These are phyloP conservation scores for Peronospora belbahrii DNA, from an alignment of 352 stramenopile genomes.

Conservation along the genomic window DNA sequence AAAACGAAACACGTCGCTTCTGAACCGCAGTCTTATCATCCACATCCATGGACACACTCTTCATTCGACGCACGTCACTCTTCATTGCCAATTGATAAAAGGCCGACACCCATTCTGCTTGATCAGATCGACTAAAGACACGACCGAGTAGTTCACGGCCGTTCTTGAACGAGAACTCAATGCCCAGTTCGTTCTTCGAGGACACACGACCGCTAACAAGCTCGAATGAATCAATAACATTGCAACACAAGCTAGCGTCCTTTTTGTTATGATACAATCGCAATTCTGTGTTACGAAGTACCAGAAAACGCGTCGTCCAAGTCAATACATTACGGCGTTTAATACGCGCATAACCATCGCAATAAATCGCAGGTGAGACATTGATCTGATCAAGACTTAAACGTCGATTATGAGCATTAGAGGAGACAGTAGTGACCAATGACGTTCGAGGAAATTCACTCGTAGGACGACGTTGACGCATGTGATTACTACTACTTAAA, in stretches of 20 bases:
- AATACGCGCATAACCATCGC: constrained; percentile 54
- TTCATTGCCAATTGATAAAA: constrained; percentile 51
- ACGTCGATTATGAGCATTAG: constrained; percentile 13
- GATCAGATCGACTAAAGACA: constrained; percentile 46
- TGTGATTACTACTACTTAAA: neutral
- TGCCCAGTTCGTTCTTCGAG: constrained; percentile 33
- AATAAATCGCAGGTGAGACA: constrained; percentile 20
- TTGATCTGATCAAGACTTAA: constrained; percentile 22
- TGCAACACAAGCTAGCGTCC: constrained; percentile 35
- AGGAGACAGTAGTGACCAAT: neutral
- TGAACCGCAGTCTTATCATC: constrained; percentile 20
- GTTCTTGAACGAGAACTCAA: constrained; percentile 42
- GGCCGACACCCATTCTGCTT: constrained; percentile 54
- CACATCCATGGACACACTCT: constrained; percentile 24
- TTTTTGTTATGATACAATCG: constrained; percentile 46
- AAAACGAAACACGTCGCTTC: constrained; percentile 51
- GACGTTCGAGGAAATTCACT: neutral
- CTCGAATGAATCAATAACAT: constrained; percentile 32
- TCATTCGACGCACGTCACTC: constrained; percentile 27
- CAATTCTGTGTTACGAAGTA: constrained; percentile 40
- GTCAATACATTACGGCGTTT: constrained; percentile 50
- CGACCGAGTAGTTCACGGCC: constrained; percentile 39
- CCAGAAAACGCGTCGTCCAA: constrained; percentile 55
- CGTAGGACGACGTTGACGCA: constrained; percentile 7
- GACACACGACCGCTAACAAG: constrained; percentile 34